phyloP scores from a whole-genome alignment of 2,329 filamentous ascomycete genomes.

The Aspergillus sp. region DNA sequence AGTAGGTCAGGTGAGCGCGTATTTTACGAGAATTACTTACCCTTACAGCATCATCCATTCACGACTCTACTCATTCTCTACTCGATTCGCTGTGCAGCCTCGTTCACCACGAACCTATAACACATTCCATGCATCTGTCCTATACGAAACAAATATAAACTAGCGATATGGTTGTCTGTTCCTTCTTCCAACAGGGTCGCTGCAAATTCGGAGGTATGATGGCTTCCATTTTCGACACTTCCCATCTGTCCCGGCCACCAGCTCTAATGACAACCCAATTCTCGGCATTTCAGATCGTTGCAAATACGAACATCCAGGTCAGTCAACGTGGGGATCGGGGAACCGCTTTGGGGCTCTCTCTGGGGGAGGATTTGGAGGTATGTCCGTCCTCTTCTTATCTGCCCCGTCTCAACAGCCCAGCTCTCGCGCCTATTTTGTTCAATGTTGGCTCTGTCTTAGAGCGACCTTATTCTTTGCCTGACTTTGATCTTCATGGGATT shows the following conservation, averaged over 20 bases:
- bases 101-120: too few species aligned
- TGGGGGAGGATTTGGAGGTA: slow-evolving; percentile 33
- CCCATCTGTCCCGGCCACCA: background rate
- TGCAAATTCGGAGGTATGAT: slow-evolving; percentile 56
- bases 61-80: too few species aligned
- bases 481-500: slow-evolving; percentile 1
- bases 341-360: slow-evolving; percentile 52
- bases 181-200: slow-evolving; percentile 54
- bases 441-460: too few species aligned
- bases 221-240: background rate
- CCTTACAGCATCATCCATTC: too few species aligned
- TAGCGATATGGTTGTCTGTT: slow-evolving; percentile 44
- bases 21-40: too few species aligned
- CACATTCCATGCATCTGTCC: too few species aligned
- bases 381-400: slow-evolving; percentile 10
- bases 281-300: slow-evolving; percentile 42
- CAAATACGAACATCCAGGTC: slow-evolving; percentile 50
- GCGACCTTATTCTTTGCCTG: too few species aligned
- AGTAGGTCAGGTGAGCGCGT: too few species aligned
- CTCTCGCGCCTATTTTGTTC: background rate
- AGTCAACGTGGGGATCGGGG: slow-evolving; percentile 28
- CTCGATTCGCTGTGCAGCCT: slow-evolving; percentile 1
- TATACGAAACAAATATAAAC: slow-evolving; percentile 4
- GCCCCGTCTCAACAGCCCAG: too few species aligned
- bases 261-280: slow-evolving; percentile 5